These are phyloP conservation scores for Fraxinus paxiana DNA, from an alignment of 305 asterid genomes.

Conservation along the genomic window DNA sequence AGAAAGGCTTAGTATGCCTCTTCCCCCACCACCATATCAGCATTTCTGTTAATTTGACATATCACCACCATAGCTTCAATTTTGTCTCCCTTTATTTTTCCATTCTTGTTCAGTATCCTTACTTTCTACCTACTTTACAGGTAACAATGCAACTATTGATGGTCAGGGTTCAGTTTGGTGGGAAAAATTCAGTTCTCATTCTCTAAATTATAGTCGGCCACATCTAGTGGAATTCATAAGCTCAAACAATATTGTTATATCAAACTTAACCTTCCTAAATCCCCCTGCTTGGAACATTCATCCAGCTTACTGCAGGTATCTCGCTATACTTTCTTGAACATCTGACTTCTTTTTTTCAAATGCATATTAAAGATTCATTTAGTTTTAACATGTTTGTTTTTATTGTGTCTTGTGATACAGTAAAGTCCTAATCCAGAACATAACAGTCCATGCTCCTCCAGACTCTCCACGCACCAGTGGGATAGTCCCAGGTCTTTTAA, in stretches of 20 bases:
- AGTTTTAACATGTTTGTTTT: neutral
- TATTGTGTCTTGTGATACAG: constrained; percentile 45
- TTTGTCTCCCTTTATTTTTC: neutral
- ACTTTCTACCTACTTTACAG: constrained; percentile 36
- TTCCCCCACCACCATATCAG: neutral
- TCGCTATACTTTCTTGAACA: constrained; percentile 2
- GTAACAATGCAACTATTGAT: constrained; percentile 88
- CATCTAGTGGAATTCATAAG: constrained; percentile 68
- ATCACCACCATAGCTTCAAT: neutral
- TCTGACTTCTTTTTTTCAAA: neutral
- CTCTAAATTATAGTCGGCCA: constrained; percentile 84
- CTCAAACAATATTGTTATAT: constrained; percentile 65
- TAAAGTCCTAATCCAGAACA: constrained; percentile 81
- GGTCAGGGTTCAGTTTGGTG: constrained; percentile 98
- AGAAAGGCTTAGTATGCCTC: neutral
- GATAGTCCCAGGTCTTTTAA: constrained; percentile 77
- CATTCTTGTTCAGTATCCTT: neutral
- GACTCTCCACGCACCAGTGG: constrained; percentile 83
- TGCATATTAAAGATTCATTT: neutral
- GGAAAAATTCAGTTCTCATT: constrained; percentile 52
- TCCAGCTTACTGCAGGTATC: constrained; percentile 88
- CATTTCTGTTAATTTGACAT: neutral
- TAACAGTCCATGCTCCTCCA: constrained; percentile 67
- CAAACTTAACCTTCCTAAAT: constrained; percentile 82
- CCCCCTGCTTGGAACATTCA: constrained; percentile 90